Conservation (phyloP, 352 stramenopile species). For the Lagenidium giganteum region DNA sequence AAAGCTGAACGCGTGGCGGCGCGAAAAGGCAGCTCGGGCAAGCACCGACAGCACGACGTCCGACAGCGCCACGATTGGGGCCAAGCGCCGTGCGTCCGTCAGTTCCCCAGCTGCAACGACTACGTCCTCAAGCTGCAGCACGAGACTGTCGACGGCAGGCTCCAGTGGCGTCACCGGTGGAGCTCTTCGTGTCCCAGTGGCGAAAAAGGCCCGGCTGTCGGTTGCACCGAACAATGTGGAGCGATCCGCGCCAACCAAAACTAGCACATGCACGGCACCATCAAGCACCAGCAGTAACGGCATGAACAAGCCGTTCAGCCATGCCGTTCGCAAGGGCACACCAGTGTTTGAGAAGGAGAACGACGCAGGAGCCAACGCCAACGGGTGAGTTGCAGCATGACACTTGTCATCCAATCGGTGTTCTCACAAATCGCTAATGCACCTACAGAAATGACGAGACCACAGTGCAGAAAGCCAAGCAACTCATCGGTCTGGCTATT, state of each 20-base stretch:
- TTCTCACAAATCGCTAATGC: too few species aligned
- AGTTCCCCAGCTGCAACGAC: background rate
- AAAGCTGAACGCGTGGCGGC: conserved; percentile 11
- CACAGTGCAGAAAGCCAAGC: conserved; percentile 38
- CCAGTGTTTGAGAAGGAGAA: too few species aligned
- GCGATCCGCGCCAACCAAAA: too few species aligned
- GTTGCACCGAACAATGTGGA: too few species aligned
- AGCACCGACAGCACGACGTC: background rate
- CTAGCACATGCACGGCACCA: too few species aligned
- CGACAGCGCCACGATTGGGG: conserved; percentile 3
- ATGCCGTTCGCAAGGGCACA: too few species aligned
- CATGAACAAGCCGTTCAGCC: too few species aligned
- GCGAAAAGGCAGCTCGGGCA: too few species aligned
- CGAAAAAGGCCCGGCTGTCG: conserved; percentile 13
- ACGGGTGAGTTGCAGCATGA: too few species aligned
- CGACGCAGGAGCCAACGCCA: too few species aligned
- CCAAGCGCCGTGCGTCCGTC: conserved; percentile 11
- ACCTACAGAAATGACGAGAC: conserved; percentile 16
- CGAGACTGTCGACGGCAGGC: conserved; percentile 11
- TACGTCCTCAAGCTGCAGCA: background rate
- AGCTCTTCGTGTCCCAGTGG: background rate
- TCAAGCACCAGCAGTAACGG: too few species aligned
- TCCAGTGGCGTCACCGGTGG: conserved; percentile 1
- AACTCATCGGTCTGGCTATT: conserved; percentile 51
- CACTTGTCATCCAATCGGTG: too few species aligned